A percentile compares a stretch with the other conserved stretches of the same genome.
Evolutionary conservation across 768 basidiomycete species (phyloP).

Genomic region (Collybiopsis luxurians): DNA sequence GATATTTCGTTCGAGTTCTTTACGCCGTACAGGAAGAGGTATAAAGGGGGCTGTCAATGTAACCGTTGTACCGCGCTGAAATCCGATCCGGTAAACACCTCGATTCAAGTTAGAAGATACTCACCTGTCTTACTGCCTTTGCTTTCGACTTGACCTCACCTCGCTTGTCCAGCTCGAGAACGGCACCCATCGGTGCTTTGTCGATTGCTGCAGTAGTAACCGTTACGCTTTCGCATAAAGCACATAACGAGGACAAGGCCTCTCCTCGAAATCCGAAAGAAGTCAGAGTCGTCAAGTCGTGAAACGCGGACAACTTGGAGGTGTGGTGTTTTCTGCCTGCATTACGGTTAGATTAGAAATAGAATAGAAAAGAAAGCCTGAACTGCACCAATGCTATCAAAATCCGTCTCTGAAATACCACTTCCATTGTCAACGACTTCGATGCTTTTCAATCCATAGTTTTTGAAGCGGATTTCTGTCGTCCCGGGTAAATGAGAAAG

Average conservation of each 20-base stretch:
- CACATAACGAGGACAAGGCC: constrained; percentile 91
- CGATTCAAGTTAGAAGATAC: constrained; percentile 13
- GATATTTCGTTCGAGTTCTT: constrained; percentile 84
- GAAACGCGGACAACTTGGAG: constrained; percentile 79
- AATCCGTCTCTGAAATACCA: constrained; percentile 78
- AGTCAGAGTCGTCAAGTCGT: constrained; percentile 65
- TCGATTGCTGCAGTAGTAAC: constrained; percentile 72
- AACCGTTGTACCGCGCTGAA: constrained; percentile 85
- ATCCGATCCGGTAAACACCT: not conserved
- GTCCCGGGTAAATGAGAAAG: too few relatives aligned
- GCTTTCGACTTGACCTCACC: constrained; percentile 58
- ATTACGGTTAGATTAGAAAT: not conserved
- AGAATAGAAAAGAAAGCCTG: not conserved
- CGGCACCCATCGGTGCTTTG: constrained; percentile 75
- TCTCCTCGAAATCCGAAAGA: constrained; percentile 98
- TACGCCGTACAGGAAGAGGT: constrained; percentile 84
- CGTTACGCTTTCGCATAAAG: constrained; percentile 65
- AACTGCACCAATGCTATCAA: constrained; percentile 72
- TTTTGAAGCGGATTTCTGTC: constrained; percentile 85
- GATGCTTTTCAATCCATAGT: constrained; percentile 77
- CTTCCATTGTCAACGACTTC: constrained; percentile 93
- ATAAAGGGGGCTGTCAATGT: constrained; percentile 68
- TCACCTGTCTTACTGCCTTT: constrained; percentile 77
- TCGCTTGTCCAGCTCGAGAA: constrained; percentile 66
- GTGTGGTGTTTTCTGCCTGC: constrained; percentile 90